Conservation (phyloP, 768 basidiomycete species). For the Daedaleopsis sinensis region DNA sequence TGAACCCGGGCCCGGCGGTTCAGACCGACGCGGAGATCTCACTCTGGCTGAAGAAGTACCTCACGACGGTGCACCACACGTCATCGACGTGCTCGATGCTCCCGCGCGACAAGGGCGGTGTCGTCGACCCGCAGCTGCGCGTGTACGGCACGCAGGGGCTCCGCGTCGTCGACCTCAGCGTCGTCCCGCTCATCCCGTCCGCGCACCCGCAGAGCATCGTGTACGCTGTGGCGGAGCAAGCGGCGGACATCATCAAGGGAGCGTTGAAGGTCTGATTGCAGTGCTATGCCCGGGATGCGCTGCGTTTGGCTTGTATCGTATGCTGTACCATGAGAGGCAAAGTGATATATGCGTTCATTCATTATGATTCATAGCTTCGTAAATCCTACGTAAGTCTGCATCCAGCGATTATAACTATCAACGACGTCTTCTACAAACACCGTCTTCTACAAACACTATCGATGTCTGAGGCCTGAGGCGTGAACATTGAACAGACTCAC, state of each 20-base stretch:
- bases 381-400: too few relatives aligned
- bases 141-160: slow-evolving; percentile 45
- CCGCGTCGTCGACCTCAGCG: slow-evolving; percentile 46
- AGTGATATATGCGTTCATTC: too few relatives aligned
- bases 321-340: too few relatives aligned
- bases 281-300: too few relatives aligned
- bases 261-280: neutral
- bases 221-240: slow-evolving; percentile 32
- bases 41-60: slow-evolving; percentile 5
- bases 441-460: neutral
- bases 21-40: slow-evolving; percentile 28
- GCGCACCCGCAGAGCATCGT: slow-evolving; percentile 38
- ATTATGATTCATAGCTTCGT: too few relatives aligned
- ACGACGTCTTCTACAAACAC: too few relatives aligned
- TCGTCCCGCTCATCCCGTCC: slow-evolving; percentile 43
- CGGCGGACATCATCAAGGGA: slow-evolving; percentile 33
- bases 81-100: slow-evolving; percentile 44
- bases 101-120: slow-evolving; percentile 37
- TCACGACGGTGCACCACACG: slow-evolving; percentile 23
- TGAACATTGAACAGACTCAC: too few relatives aligned
- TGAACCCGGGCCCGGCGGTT: slow-evolving; percentile 31
- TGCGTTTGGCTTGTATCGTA: too few relatives aligned
- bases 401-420: too few relatives aligned
- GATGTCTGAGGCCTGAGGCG: too few relatives aligned
- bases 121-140: slow-evolving; percentile 37